phyloP scores from a whole-genome alignment of 306 rosid species.

The Psophocarpus tetragonolobus region DNA sequence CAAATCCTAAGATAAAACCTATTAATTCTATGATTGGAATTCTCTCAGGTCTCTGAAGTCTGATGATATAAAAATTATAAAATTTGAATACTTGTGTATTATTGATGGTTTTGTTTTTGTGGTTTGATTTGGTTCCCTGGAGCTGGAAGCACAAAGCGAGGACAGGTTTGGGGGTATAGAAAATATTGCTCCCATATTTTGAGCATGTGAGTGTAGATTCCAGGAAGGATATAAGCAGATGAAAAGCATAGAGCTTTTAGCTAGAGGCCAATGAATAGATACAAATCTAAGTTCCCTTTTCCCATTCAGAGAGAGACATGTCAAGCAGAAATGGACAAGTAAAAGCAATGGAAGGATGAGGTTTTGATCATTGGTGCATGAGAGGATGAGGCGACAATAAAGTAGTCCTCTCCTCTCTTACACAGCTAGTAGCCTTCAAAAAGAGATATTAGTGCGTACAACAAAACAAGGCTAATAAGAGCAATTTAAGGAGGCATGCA shows the following conservation, averaged over 20 bases:
- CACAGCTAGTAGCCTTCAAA: slow-evolving; percentile 24
- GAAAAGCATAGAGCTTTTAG: slow-evolving; percentile 42
- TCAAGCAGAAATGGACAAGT: slow-evolving; percentile 60
- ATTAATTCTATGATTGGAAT: not conserved
- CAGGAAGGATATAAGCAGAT: slow-evolving; percentile 37
- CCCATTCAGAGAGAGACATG: slow-evolving; percentile 47
- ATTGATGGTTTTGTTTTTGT: not conserved
- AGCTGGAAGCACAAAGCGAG: slow-evolving; percentile 26
- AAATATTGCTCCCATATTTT: slow-evolving; percentile 26
- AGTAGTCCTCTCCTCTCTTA: slow-evolving; percentile 30
- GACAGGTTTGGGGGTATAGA: slow-evolving; percentile 8
- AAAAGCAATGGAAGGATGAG: slow-evolving; percentile 28
- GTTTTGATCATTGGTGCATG: slow-evolving; percentile 41
- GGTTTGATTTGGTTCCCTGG: not conserved
- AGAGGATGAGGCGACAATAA: slow-evolving; percentile 37
- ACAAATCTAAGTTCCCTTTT: slow-evolving; percentile 31
- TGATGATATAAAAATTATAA: not conserved
- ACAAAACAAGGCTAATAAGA: slow-evolving; percentile 55
- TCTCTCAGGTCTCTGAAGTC: not conserved
- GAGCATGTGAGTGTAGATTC: slow-evolving; percentile 61
- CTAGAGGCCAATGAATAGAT: slow-evolving; percentile 48
- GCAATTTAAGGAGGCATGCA: slow-evolving; percentile 51
- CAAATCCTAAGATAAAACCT: not conserved
- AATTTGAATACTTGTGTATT: no score
- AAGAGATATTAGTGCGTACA: slow-evolving; percentile 32